These are phyloP conservation scores for Leishmania mexicana DNA, from an alignment of 208 protist genomes.

Conservation along the genomic window DNA sequence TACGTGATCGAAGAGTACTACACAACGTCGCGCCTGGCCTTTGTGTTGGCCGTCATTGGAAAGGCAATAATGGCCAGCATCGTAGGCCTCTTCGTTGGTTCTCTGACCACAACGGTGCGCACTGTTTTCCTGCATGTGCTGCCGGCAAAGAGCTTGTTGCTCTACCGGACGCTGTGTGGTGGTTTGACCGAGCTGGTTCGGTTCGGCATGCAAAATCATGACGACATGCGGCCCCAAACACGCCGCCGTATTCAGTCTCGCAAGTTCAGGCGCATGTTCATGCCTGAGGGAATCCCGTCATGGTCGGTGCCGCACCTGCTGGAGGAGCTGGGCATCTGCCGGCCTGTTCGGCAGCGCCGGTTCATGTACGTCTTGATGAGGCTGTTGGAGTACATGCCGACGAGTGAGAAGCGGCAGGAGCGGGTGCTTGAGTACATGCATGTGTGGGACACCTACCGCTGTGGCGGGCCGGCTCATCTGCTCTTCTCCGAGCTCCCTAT, in stretches of 20 bases:
- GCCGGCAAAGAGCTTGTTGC: constrained; percentile 44
- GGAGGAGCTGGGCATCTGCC: constrained; percentile 75
- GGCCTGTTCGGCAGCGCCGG: constrained; percentile 62
- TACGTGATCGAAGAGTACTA: constrained; percentile 25
- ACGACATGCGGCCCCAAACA: constrained; percentile 76
- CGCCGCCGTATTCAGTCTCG: constrained; percentile 51
- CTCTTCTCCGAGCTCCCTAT: constrained; percentile 55
- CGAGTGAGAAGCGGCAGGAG: constrained; percentile 48
- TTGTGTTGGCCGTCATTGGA: constrained; percentile 58
- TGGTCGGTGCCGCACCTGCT: constrained; percentile 79
- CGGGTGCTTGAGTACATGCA: constrained; percentile 67
- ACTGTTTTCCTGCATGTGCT: constrained; percentile 49
- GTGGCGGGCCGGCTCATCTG: constrained; percentile 55
- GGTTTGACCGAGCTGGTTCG: constrained; percentile 49
- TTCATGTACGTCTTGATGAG: constrained; percentile 72
- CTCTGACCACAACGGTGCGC: constrained; percentile 54
- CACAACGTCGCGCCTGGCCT: constrained; percentile 37
- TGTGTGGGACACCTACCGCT: constrained; percentile 61
- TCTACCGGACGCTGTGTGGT: constrained; percentile 67
- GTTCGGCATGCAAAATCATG: constrained; percentile 51
- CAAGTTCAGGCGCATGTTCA: constrained; percentile 72
- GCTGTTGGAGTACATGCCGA: constrained; percentile 70
- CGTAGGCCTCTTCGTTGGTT: constrained; percentile 54
- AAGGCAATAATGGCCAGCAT: constrained; percentile 46
- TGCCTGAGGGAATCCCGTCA: constrained; percentile 55